These are phyloP conservation scores for Xylaria sp. DNA, from an alignment of 2,329 filamentous ascomycete species.

Conservation along the genomic window DNA sequence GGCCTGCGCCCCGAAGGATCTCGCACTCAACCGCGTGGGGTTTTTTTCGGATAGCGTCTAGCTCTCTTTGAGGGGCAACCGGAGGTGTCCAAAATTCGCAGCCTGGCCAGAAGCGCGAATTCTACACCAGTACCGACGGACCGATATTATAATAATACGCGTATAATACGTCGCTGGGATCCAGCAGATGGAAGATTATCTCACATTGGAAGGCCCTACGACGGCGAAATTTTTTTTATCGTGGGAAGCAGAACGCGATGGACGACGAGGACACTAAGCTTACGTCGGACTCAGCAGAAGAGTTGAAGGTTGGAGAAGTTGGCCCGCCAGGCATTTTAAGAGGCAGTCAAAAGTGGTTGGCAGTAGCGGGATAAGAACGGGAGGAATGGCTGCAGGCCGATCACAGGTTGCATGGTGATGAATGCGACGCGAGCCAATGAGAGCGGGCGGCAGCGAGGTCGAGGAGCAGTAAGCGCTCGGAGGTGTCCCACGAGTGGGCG, in stretches of 20 bases:
- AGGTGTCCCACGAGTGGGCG: slow-evolving; percentile 30
- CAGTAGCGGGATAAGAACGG: slow-evolving; percentile 17
- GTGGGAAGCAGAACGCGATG: slow-evolving; percentile 16
- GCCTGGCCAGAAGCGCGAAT: slow-evolving; percentile 18
- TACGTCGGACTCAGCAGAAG: slow-evolving; percentile 28
- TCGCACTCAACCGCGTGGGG: slow-evolving; percentile 1
- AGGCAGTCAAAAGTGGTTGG: slow-evolving; percentile 14
- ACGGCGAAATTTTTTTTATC: slow-evolving; percentile 16
- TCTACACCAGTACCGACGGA: slow-evolving; percentile 6
- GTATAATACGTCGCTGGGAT: slow-evolving; percentile 25
- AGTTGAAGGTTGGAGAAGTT: slow-evolving; percentile 20
- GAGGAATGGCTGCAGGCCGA: slow-evolving; percentile 34
- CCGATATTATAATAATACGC: slow-evolving; percentile 17
- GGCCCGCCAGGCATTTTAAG: slow-evolving; percentile 28
- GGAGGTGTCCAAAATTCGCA: slow-evolving; percentile 2
- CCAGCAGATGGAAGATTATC: slow-evolving; percentile 21
- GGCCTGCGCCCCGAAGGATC: slow-evolving; percentile 21
- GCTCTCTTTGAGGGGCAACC: slow-evolving; percentile 4
- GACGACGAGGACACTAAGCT: slow-evolving; percentile 22
- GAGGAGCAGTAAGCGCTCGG: slow-evolving; percentile 36
- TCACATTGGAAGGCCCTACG: slow-evolving; percentile 30
- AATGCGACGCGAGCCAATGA: slow-evolving; percentile 33
- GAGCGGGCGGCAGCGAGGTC: slow-evolving; percentile 22
- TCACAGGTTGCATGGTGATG: slow-evolving; percentile 38
- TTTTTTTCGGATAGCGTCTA: slow-evolving; percentile 13